These are phyloP conservation scores for Epichloe baconii DNA, from an alignment of 2,329 filamentous ascomycete species.

Conservation along the genomic window DNA sequence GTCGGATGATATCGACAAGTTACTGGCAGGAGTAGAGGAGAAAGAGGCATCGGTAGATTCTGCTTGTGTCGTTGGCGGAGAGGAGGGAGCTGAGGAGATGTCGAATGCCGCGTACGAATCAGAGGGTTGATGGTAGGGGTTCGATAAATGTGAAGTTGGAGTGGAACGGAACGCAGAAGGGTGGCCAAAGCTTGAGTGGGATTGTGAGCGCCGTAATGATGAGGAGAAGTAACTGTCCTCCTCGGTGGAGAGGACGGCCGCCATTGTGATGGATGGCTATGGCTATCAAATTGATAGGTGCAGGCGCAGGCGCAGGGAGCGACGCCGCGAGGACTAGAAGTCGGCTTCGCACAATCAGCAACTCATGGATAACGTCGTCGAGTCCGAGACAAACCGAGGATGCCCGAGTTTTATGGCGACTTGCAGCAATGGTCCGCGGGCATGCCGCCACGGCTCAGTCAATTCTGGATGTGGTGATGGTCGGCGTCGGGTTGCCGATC, in stretches of 20 bases:
- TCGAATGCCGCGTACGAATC: constrained; percentile 33
- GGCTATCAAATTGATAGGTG: not conserved
- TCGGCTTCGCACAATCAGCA: not conserved
- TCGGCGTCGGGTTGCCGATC: not conserved
- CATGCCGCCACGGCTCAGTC: not conserved
- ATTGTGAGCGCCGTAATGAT: constrained; percentile 46
- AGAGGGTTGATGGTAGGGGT: constrained; percentile 28
- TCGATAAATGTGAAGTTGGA: constrained; percentile 30
- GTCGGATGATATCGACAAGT: constrained; percentile 46
- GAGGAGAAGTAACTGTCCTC: constrained; percentile 44
- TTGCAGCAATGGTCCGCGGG: not conserved
- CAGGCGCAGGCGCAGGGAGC: not conserved
- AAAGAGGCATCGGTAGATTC: constrained; percentile 45
- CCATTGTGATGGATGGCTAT: constrained; percentile 27
- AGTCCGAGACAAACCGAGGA: not conserved
- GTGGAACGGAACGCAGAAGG: constrained; percentile 28
- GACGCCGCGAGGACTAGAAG: not conserved
- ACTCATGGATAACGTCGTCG: not conserved
- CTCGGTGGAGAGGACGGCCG: constrained; percentile 42
- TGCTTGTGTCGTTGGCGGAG: constrained; percentile 36
- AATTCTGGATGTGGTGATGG: not conserved
- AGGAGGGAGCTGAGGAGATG: constrained; percentile 42
- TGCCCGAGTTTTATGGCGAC: not conserved
- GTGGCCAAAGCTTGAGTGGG: constrained; percentile 42
- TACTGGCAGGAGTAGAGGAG: constrained; percentile 50